phyloP scores from a whole-genome alignment of 768 basidiomycete species.

The Agaricus blazei region DNA sequence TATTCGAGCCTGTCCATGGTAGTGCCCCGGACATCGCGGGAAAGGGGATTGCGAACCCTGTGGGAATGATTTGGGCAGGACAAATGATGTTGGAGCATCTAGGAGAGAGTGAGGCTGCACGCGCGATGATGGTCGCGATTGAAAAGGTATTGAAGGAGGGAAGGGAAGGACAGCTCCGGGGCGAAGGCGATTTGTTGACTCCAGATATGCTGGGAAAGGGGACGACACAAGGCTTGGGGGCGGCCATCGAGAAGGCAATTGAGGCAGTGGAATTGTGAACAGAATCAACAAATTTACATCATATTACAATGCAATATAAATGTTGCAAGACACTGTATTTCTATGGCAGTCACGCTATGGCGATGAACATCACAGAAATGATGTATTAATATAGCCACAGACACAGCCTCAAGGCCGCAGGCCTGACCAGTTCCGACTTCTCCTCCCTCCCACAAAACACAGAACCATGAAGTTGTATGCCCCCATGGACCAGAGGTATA shows the following conservation, averaged over 20 bases:
- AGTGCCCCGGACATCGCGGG: slow-evolving; percentile 56
- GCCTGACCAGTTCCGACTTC: no score
- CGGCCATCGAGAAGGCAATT: slow-evolving; percentile 24
- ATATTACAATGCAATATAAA: no score
- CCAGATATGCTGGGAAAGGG: slow-evolving; percentile 34
- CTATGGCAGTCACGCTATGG: no score
- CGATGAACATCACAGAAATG: no score
- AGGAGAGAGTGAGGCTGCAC: slow-evolving; percentile 35
- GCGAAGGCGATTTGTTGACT: slow-evolving; percentile 24
- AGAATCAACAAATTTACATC: no score
- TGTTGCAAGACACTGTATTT: no score
- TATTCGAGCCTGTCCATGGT: slow-evolving; percentile 55
- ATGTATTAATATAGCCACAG: no score
- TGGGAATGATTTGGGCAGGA: slow-evolving; percentile 52
- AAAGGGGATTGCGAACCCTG: slow-evolving; percentile 47
- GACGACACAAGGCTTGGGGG: slow-evolving; percentile 29
- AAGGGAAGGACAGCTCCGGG: slow-evolving; percentile 19
- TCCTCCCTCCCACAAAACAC: background rate
- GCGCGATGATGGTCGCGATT: slow-evolving; percentile 34
- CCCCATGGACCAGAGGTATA: background rate
- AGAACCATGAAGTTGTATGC: background rate
- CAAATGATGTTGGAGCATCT: slow-evolving; percentile 49
- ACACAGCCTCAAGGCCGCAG: no score
- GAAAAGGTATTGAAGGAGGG: slow-evolving; percentile 28
- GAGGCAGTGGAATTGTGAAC: background rate